phyloP scores from a whole-genome alignment of 148 eudicot species.

The Vaccinium myrtillus region DNA sequence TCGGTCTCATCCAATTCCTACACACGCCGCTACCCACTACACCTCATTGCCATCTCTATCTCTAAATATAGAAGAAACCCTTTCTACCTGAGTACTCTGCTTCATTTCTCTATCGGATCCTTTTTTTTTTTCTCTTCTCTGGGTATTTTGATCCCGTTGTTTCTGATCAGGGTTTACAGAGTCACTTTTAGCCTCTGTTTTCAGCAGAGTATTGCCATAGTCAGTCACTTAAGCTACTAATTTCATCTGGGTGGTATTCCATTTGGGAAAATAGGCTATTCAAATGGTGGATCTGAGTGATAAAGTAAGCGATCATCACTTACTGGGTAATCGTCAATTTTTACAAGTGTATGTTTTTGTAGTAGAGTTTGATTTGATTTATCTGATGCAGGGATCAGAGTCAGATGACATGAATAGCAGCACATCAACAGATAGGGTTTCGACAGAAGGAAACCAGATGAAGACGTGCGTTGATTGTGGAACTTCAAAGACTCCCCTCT shows the following conservation, averaged over 20 bases:
- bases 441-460: conserved; percentile 38
- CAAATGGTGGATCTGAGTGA: conserved; percentile 70
- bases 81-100: background rate
- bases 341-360: background rate
- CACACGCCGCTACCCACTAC: conserved; percentile 12
- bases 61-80: background rate
- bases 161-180: background rate
- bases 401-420: conserved; percentile 40
- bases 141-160: background rate
- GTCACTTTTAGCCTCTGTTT: background rate
- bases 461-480: conserved; percentile 92
- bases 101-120: background rate
- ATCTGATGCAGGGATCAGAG: conserved; percentile 28
- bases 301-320: conserved; percentile 66
- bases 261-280: conserved; percentile 17
- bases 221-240: background rate
- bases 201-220: background rate
- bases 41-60: background rate
- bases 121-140: background rate
- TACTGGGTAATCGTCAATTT: conserved; percentile 21
- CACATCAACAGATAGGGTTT: conserved; percentile 41
- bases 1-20: background rate
- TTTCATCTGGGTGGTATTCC: conserved; percentile 32
- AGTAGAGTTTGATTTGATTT: background rate
- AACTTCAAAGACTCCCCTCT: conserved; percentile 88